phyloP scores from a whole-genome alignment of 1,284 basidiomycete species.

The Leccinum solheimii region DNA sequence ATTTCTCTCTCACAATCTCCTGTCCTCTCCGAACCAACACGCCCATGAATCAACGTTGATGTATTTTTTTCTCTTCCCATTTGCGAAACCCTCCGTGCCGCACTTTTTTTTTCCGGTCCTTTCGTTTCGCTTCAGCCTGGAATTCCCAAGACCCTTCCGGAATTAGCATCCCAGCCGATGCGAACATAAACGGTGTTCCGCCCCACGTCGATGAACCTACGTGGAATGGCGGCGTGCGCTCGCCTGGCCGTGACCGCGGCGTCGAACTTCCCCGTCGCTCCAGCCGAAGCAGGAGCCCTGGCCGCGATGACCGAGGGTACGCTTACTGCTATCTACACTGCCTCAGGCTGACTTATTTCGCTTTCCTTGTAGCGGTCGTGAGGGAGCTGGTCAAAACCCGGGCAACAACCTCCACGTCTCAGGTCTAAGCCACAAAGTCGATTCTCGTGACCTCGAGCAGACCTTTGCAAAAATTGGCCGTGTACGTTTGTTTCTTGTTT shows the following conservation, averaged over 20 bases:
- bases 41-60: slow-evolving; percentile 37
- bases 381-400: slow-evolving; percentile 65
- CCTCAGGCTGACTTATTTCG: not conserved
- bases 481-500: slow-evolving; percentile 50
- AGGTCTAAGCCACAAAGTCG: slow-evolving; percentile 77
- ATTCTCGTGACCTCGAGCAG: slow-evolving; percentile 85
- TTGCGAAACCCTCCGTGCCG: slow-evolving; percentile 16
- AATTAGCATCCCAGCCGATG: slow-evolving; percentile 69
- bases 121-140: slow-evolving; percentile 55
- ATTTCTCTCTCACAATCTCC: slow-evolving; percentile 14
- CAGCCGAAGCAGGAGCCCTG: slow-evolving; percentile 72
- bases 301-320: slow-evolving; percentile 53
- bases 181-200: slow-evolving; percentile 46
- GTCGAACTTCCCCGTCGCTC: slow-evolving; percentile 56
- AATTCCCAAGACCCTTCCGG: slow-evolving; percentile 73
- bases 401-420: slow-evolving; percentile 98
- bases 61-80: slow-evolving; percentile 29
- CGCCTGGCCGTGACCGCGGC: slow-evolving; percentile 48
- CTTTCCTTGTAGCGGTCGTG: slow-evolving; percentile 20
- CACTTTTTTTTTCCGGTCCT: slow-evolving; percentile 6
- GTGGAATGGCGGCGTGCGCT: slow-evolving; percentile 46
- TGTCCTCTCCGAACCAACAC: slow-evolving; percentile 30
- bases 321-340: slow-evolving; percentile 22
- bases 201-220: slow-evolving; percentile 44
- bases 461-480: slow-evolving; percentile 88